Conservation (phyloP, 768 basidiomycete genomes). For the Serpula lacrymans region DNA sequence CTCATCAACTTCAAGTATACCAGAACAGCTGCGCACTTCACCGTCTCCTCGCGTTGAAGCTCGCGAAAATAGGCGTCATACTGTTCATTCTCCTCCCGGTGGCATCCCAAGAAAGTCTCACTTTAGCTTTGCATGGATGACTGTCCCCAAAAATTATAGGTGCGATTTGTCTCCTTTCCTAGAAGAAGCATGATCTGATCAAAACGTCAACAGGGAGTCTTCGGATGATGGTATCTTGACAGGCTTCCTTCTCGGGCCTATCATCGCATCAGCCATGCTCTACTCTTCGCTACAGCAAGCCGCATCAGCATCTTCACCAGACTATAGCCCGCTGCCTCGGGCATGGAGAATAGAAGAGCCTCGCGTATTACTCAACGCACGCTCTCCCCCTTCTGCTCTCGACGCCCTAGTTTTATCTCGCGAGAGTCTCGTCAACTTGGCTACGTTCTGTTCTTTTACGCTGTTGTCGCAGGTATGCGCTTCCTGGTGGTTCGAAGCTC, state of each 20-base stretch:
- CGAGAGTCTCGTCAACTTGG: slow-evolving; percentile 72
- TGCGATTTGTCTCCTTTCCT: slow-evolving; percentile 23
- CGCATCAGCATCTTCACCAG: slow-evolving; percentile 18
- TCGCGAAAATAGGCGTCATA: slow-evolving; percentile 44
- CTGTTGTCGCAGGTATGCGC: slow-evolving; percentile 76
- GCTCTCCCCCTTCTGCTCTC: slow-evolving; percentile 39
- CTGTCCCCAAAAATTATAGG: slow-evolving; percentile 86
- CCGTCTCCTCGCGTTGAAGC: slow-evolving; percentile 46
- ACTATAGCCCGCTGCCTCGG: slow-evolving; percentile 41
- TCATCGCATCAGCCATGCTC: slow-evolving; percentile 71
- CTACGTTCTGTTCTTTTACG: slow-evolving; percentile 77
- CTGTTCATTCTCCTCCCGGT: no score
- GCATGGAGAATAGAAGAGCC: slow-evolving; percentile 83
- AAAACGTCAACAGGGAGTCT: slow-evolving; percentile 52
- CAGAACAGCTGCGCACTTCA: slow-evolving; percentile 15
- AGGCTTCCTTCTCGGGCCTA: slow-evolving; percentile 78
- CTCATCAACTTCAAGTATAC: slow-evolving; percentile 12
- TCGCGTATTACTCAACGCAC: slow-evolving; percentile 44
- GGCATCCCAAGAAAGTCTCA: slow-evolving; percentile 40
- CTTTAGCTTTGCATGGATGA: slow-evolving; percentile 85
- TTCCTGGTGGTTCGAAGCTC: slow-evolving; percentile 71
- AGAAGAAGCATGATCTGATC: slow-evolving; percentile 7
- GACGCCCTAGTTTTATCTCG: slow-evolving; percentile 65
- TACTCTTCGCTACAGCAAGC: slow-evolving; percentile 45
- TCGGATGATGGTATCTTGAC: slow-evolving; percentile 84